Conservation (phyloP, 495 filamentous ascomycete genomes). For the Annulohypoxylon moriforme region DNA sequence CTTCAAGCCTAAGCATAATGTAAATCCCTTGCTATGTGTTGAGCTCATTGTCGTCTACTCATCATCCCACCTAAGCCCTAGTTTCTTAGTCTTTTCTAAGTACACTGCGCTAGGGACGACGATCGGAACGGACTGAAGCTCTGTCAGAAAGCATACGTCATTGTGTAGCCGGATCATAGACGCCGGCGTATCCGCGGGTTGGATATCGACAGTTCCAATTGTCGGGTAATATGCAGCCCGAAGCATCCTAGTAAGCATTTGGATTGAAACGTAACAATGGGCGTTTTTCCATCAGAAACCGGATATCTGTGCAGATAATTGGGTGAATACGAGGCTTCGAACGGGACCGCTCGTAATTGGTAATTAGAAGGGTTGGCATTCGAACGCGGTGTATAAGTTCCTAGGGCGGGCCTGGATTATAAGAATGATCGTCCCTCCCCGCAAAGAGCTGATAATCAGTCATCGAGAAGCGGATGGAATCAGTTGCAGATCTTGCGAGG, state of each 20-base stretch:
- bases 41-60: conserved; percentile 8
- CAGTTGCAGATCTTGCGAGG: background rate
- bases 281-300: background rate
- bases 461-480: background rate
- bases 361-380: background rate
- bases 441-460: background rate
- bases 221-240: background rate
- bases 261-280: conserved; percentile 11
- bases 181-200: conserved; percentile 3
- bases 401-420: background rate
- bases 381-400: background rate
- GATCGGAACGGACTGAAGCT: background rate
- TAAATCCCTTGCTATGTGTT: conserved; percentile 4
- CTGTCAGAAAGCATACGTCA: conserved; percentile 2
- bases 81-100: background rate
- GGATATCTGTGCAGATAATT: background rate
- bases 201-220: background rate
- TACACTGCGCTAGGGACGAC: background rate
- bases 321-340: conserved; percentile 15
- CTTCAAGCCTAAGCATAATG: conserved; percentile 5
- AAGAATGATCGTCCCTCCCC: background rate
- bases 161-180: background rate
- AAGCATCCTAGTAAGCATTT: conserved; percentile 11
- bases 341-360: background rate
- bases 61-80: conserved; percentile 9